Conservation (phyloP, 163 green algal genomes). For the Scenedesmus sp. region DNA sequence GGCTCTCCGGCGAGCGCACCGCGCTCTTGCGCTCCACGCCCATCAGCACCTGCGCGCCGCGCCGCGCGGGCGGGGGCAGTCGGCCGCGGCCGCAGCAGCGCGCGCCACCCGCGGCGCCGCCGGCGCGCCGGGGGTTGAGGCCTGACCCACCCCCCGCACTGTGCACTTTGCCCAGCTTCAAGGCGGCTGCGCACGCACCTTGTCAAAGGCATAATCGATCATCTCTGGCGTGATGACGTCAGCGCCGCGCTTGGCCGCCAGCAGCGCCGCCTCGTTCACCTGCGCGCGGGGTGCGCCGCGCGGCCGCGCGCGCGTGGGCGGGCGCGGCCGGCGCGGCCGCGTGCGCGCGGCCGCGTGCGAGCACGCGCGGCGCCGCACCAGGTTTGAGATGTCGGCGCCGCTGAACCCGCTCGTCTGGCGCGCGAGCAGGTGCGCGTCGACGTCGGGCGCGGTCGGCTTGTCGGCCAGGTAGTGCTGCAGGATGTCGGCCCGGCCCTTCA, state of each 20-base stretch:
- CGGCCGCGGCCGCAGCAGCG: too few relatives aligned
- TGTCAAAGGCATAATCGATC: slow-evolving; percentile 91
- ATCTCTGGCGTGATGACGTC: slow-evolving; percentile 70
- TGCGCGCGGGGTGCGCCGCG: slow-evolving; percentile 43
- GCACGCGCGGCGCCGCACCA: slow-evolving; percentile 63
- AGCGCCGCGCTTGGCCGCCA: slow-evolving; percentile 73
- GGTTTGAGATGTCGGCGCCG: slow-evolving; percentile 87
- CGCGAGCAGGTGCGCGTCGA: slow-evolving; percentile 83
- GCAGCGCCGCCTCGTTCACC: slow-evolving; percentile 90
- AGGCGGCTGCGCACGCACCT: too few relatives aligned
- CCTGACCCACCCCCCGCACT: too few relatives aligned
- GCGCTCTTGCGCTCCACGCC: slow-evolving; percentile 85
- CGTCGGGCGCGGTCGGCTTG: slow-evolving; percentile 81
- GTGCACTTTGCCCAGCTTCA: too few relatives aligned
- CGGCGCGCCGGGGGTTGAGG: too few relatives aligned
- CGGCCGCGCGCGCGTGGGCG: background rate
- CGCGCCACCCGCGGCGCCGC: too few relatives aligned
- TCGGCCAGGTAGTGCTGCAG: slow-evolving; percentile 88
- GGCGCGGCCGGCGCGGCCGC: too few relatives aligned
- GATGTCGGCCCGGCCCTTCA: slow-evolving; percentile 87
- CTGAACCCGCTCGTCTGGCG: slow-evolving; percentile 86
- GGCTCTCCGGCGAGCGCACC: slow-evolving; percentile 72
- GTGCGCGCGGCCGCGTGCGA: too few relatives aligned
- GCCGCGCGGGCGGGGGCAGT: too few relatives aligned
- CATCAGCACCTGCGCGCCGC: slow-evolving; percentile 74